Evolutionary conservation across 257 asterid species (phyloP).

Genomic region (Jaltomata sinuosa): DNA sequence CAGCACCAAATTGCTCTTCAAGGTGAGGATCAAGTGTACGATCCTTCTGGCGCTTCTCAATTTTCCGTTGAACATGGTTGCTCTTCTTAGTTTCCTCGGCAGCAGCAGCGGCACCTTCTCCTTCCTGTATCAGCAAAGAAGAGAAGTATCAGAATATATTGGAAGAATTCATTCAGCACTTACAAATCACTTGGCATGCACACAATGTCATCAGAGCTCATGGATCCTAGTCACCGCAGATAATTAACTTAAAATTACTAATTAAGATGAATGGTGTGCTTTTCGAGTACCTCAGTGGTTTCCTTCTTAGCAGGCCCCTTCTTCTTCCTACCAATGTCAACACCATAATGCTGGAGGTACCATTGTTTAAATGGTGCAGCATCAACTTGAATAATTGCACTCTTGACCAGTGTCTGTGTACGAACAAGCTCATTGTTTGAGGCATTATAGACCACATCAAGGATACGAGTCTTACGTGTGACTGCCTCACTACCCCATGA

Average conservation of each 20-base stretch:
- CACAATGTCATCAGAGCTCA: neutral
- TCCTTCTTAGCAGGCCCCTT: constrained; percentile 24
- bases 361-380: constrained; percentile 35
- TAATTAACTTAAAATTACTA: neutral
- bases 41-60: constrained; percentile 34
- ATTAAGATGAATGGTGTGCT: neutral
- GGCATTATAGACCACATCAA: constrained; percentile 33
- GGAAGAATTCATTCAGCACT: neutral
- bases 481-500: constrained; percentile 44
- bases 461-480: constrained; percentile 29
- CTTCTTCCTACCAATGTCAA: constrained; percentile 36
- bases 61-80: constrained; percentile 36
- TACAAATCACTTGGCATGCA: neutral
- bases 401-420: constrained; percentile 33
- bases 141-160: neutral
- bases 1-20: constrained; percentile 47
- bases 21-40: constrained; percentile 32
- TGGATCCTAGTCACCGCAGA: neutral
- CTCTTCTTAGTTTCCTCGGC: constrained; percentile 37
- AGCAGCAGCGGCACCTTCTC: constrained; percentile 17
- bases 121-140: constrained; percentile 19
- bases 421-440: constrained; percentile 35
- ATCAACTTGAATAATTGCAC: constrained; percentile 35
- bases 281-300: constrained; percentile 15
- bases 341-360: constrained; percentile 38